Base-by-base conservation (phyloP, 2,329 filamentous ascomycete genomes). In the Diaporthe vaccinii region DNA sequence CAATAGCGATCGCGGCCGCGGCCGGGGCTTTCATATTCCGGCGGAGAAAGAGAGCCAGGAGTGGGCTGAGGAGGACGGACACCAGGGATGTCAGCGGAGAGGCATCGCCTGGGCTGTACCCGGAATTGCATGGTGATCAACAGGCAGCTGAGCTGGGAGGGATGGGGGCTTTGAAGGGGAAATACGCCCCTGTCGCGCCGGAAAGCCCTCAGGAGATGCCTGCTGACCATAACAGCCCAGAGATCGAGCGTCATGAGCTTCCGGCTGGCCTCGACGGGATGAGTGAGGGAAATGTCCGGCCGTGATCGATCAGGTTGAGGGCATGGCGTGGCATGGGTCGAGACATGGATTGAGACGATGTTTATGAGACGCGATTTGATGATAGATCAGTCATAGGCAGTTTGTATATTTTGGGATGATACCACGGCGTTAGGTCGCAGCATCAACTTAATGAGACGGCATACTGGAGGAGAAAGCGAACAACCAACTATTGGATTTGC, bases 201-300 rank as follows among this genome's bases (percentile, higher is more conserved):
- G 59, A 25, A 10, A 65, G 59, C 39, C 59, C 59, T 44, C 59
- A 46, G 59, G 59, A 65, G 59, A 46, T 65, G 59, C 59, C 59
- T 2, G 59, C 25, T 12, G 59, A 65, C 39, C 25, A 46, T 12
- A 0, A 20, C 9, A 39, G 7, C 17, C 25, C 39, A 10, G 59
- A 28, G 25, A 14, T 65, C 3, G 59, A 65, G 59, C 59, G 59
- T 2, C 25, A 65, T 22, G 59, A 65, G 25, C 59, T 65, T 10
- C 59, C 59, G 4, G 59, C 59, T 7, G 59, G 39, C 31, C 59
- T 62, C 9, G 39, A 44, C 39, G 39, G 59, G 25, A 31, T 25
- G 17, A 25, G 22, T 22, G 39, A 31, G 15, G 59, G 25, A 10
- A 62, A 12, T 15, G 7, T 17, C 9, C 58, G 58, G n/a, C 15